Conservation (phyloP, 352 stramenopile genomes). For the Pythium phragmiticola region DNA sequence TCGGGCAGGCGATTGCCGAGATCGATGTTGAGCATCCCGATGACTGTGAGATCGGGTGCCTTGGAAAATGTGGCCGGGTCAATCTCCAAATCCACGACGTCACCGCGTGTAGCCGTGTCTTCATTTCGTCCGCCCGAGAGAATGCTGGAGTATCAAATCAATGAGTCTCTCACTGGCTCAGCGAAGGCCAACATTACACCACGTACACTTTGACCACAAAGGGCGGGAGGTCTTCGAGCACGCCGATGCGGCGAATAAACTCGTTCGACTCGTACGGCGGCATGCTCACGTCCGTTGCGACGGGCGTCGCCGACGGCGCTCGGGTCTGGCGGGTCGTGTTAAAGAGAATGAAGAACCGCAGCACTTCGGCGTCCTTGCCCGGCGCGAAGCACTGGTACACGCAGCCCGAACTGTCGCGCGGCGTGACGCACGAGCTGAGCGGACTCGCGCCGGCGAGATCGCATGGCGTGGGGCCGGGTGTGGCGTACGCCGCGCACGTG, state of each 20-base stretch:
- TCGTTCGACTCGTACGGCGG: conserved; percentile 23
- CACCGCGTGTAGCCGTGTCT: conserved; percentile 5
- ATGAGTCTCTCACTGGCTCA: too few species aligned
- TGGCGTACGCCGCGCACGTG: conserved; percentile 15
- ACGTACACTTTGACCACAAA: conserved; percentile 16
- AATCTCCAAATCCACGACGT: conserved; percentile 23
- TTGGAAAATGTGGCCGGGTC: conserved; percentile 9
- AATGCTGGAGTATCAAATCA: background rate
- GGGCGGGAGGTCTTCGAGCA: conserved; percentile 2
- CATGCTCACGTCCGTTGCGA: background rate
- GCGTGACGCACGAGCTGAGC: conserved; percentile 11
- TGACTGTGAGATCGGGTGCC: background rate
- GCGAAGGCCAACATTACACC: background rate
- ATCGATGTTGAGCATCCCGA: conserved; percentile 24
- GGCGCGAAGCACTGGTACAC: conserved; percentile 23
- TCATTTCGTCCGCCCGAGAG: conserved; percentile 21
- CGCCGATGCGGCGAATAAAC: conserved; percentile 18
- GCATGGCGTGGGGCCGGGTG: conserved; percentile 3
- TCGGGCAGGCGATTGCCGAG: conserved; percentile 13
- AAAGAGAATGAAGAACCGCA: conserved; percentile 14
- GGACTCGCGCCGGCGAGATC: conserved; percentile 1
- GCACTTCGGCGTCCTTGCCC: background rate
- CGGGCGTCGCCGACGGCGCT: background rate
- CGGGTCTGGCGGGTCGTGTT: conserved; percentile 3
- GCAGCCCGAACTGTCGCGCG: background rate